Percentiles rank a stretch among this genome's conserved stretches.
phyloP scores from a whole-genome alignment of 1,284 basidiomycete genomes.

The Volvariella surrecta region DNA sequence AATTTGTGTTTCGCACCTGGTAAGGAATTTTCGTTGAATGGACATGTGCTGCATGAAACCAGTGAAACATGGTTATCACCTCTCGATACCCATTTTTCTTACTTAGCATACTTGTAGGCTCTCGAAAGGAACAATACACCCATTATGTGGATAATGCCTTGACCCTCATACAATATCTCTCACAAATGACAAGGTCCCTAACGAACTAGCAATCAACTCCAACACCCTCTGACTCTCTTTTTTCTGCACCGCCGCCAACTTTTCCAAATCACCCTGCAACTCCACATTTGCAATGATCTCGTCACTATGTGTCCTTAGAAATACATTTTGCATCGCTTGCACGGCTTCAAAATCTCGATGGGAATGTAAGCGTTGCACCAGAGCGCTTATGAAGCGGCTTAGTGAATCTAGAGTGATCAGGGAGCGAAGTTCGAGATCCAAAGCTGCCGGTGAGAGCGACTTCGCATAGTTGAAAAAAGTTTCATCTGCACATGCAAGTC shows the following conservation, averaged over 20 bases:
- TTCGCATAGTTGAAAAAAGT: slow-evolving; percentile 83
- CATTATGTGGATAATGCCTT: neutral
- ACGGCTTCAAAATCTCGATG: slow-evolving; percentile 94
- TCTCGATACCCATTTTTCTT: too few relatives aligned
- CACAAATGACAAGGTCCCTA: slow-evolving; percentile 69
- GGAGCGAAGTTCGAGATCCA: slow-evolving; percentile 87
- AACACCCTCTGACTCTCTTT: slow-evolving; percentile 68
- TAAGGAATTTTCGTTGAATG: too few relatives aligned
- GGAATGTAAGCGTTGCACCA: slow-evolving; percentile 66
- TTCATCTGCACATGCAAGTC: slow-evolving; percentile 72
- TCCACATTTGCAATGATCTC: slow-evolving; percentile 65
- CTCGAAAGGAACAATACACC: too few relatives aligned
- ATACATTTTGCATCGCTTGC: slow-evolving; percentile 82
- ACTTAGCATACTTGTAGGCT: too few relatives aligned
- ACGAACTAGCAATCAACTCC: slow-evolving; percentile 59
- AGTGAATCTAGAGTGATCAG: slow-evolving; percentile 62
- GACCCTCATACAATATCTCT: slow-evolving; percentile 28
- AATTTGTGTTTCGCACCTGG: too few relatives aligned
- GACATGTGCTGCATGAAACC: too few relatives aligned
- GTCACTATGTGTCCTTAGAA: slow-evolving; percentile 82
- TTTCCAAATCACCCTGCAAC: slow-evolving; percentile 46
- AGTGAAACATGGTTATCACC: too few relatives aligned
- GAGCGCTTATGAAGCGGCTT: slow-evolving; percentile 64
- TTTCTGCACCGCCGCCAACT: slow-evolving; percentile 53
- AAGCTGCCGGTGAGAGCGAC: slow-evolving; percentile 80